Evolutionary conservation across 768 basidiomycete genomes (phyloP).

Genomic region (Lactarius pseudohatsudake): DNA sequence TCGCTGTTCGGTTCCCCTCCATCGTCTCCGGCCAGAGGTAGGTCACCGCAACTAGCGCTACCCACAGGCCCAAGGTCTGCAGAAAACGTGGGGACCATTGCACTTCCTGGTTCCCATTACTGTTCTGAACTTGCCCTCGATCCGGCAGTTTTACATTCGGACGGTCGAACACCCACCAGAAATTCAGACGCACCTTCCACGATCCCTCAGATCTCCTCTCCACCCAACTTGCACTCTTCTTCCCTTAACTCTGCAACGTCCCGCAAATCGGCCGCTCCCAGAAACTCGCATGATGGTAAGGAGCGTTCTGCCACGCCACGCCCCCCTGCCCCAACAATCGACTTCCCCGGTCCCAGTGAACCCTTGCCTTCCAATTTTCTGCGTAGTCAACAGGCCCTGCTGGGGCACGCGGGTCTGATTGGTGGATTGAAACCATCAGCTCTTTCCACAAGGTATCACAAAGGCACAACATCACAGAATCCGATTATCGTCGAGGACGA

Average conservation of each 20-base stretch:
- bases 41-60: conserved; percentile 63
- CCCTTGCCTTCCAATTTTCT: conserved; percentile 68
- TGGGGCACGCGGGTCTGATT: conserved; percentile 72
- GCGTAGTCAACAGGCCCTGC: conserved; percentile 67
- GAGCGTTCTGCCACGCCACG: conserved; percentile 45
- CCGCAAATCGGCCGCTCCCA: conserved; percentile 20
- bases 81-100: conserved; percentile 97
- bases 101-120: conserved; percentile 93
- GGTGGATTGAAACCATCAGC: conserved; percentile 61
- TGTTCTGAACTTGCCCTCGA: conserved; percentile 83
- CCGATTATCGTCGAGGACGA: conserved; percentile 74
- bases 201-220: conserved; percentile 9
- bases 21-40: conserved; percentile 53
- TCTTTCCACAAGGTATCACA: conserved; percentile 43
- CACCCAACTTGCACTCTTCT: conserved; percentile 26
- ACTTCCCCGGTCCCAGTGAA: conserved; percentile 59
- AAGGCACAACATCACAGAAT: conserved; percentile 56
- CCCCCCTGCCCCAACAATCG: conserved; percentile 54
- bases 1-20: conserved; percentile 84
- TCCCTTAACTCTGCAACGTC: conserved; percentile 27
- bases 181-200: conserved; percentile 39
- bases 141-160: conserved; percentile 70
- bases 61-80: conserved; percentile 49
- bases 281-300: conserved; percentile 37
- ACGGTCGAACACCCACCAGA: conserved; percentile 34